Conservation (phyloP, 106 monocot genomes). For the Dendrobium catenatum region DNA sequence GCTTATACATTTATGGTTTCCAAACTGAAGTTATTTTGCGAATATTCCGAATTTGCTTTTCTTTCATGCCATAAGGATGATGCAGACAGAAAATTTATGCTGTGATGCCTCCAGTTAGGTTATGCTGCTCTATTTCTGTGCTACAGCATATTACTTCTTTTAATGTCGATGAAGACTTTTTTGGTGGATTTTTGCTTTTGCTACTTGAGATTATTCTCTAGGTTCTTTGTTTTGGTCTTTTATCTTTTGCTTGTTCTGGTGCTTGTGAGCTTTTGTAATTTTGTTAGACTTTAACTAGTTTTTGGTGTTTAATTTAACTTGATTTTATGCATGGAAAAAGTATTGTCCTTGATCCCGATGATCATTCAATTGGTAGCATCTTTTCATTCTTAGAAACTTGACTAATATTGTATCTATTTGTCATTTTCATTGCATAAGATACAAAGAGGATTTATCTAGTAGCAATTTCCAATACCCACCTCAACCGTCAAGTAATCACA, state of each 20-base stretch:
- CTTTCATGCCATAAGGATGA: background rate
- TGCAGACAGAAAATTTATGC: background rate
- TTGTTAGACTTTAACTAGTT: background rate
- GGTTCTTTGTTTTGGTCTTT: background rate
- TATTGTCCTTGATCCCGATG: background rate
- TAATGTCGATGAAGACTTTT: background rate
- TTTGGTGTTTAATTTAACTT: background rate
- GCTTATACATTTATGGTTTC: background rate
- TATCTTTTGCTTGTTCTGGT: background rate
- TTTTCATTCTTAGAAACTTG: background rate
- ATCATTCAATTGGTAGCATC: background rate
- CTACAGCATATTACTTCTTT: background rate
- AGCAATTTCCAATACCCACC: background rate
- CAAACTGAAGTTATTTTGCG: background rate
- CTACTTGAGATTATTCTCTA: background rate
- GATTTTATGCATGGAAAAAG: background rate
- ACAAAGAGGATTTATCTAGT: background rate
- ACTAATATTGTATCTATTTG: background rate
- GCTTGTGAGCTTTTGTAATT: background rate
- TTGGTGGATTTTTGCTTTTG: background rate
- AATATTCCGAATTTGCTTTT: background rate
- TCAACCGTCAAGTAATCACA: background rate
- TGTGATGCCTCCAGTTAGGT: background rate
- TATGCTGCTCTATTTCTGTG: background rate
- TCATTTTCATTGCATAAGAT: background rate